Percentiles rank a stretch among this genome's conserved stretches.
Evolutionary conservation across 139 green algal genomes (phyloP).

Genomic region (Medakamo hakoo): DNA sequence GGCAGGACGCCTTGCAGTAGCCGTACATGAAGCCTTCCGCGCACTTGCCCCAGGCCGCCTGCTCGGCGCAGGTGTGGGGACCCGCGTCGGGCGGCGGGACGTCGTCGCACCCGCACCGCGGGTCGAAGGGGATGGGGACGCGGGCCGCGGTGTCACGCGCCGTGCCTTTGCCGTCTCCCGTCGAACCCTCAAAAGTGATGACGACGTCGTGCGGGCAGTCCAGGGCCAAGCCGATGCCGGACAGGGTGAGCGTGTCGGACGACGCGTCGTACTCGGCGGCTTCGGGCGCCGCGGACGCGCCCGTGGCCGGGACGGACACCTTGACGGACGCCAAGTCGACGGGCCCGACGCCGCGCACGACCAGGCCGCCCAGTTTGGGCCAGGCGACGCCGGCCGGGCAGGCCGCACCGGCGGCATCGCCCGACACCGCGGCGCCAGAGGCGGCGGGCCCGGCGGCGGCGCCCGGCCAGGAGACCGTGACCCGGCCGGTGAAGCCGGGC

Average conservation of each 20-base stretch:
- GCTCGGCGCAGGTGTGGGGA: slow-evolving; percentile 7
- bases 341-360: background rate
- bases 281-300: background rate
- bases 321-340: background rate
- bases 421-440: no score
- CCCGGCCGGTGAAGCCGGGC: background rate
- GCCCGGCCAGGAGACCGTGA: background rate
- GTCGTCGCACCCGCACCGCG: background rate
- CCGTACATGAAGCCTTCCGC: slow-evolving; percentile 4
- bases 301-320: background rate
- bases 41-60: slow-evolving; percentile 10
- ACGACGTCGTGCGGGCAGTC: background rate
- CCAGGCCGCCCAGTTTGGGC: background rate
- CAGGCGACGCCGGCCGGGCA: background rate
- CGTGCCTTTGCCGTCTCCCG: no score
- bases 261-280: background rate
- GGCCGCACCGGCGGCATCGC: background rate
- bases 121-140: background rate
- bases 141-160: background rate
- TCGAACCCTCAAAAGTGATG: background rate
- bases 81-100: background rate
- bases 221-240: background rate
- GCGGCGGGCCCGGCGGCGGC: no score
- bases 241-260: background rate
- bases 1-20: slow-evolving; percentile 8